Base-by-base conservation (phyloP, 805 yeast genomes). In the Isabelozyma rhagii region DNA sequence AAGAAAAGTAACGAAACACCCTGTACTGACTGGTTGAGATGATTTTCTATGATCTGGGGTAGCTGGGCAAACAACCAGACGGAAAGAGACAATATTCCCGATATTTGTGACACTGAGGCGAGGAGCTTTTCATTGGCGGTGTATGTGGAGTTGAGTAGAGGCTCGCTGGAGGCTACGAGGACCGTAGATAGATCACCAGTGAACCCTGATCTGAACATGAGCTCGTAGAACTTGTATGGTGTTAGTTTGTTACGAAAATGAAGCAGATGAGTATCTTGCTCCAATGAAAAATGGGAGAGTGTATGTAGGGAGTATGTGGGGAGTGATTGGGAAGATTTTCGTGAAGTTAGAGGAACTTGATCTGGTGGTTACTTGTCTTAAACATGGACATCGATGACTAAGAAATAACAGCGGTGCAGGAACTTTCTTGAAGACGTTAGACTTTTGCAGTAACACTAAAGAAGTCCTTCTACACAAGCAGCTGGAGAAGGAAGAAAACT, bases 61-160 rank as follows among this genome's bases (percentile, higher is more conserved):
- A 84, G 62, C 62, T 85, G 91, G 5, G 90, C 91, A 62, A 85
- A 81, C 31, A 85, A 67, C 90, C 91, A 86, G 42, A 82, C 72
- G 8, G 73, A 69, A 34, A 82, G 65, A 4, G 86, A 81, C 21
- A 66, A 47, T 31, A 51, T 41, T 6, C 55, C 54, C 13, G 58
- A 47, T 8, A 47, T 17, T 14, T 50, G 53, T 1, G 59, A 57
- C 38, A 51, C 27, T 6, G 51, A n/a, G 10, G 47, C 44, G 8
- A 51, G 28, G 29, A 41, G 13, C 11, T 21, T 18, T n/a, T 41
- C 43, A 17, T 17, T 15, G 8, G 15, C 25, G 8, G 43, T 41
- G 18, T 41, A 41, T 14, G 43, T 41, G 25, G 18, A 9, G 14
- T 41, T 41, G 11, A 39, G 15, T 9, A 8, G 21, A n/a, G 41